Evolutionary conservation across 139 green algal genomes (phyloP), one percentile per base, ranked within the genome.

Genomic region (Limnomonas spitsbergensis): DNA sequence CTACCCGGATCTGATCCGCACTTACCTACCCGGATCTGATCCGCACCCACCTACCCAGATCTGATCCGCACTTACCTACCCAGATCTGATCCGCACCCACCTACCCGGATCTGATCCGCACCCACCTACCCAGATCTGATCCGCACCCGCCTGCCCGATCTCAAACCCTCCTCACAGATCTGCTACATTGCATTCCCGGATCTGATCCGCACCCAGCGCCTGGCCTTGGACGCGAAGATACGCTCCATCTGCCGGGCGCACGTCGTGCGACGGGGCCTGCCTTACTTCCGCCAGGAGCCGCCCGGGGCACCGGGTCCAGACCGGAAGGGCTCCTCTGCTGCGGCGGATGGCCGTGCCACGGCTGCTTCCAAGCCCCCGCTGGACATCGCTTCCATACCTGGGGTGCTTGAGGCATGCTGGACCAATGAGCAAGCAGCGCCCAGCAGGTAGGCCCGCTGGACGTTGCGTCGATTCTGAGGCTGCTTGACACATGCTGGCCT

Each of bases 391-490:
- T 81, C 84, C 68, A 94, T 98, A 69, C 93, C 93, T 1, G 94
- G 95, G 0, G 86, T 98, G 39, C 81, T 81, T 70, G 93, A 98
- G 78, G 92, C 91, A 3, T 94, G 91, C 4, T 98, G 94, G 91
- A 83, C 69, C 0, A 69, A 73, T 29, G 77, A 81, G 4, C 38
- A 71, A 31, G 68, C 26, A 66, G 26, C 40, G 38, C 39, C 52
- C 31, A 76, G 69, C 40, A 70, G 56, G 76, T 4, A n/a, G 40
- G 14, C 4, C n/a, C n/a, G n/a, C n/a, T n/a, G n/a, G n/a, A n/a
- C n/a, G n/a, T n/a, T n/a, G n/a, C n/a, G n/a, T n/a, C n/a, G n/a
- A n/a, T n/a, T n/a, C n/a, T n/a, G n/a, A n/a, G n/a, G n/a, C n/a
- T n/a, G n/a, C n/a, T n/a, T n/a, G n/a, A n/a, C n/a, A n/a, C n/a